A percentile compares a stretch with the other conserved stretches of the same genome.
Evolutionary conservation across 1,139 yeast species (phyloP).

Genomic region (Geotrichum candidum): DNA sequence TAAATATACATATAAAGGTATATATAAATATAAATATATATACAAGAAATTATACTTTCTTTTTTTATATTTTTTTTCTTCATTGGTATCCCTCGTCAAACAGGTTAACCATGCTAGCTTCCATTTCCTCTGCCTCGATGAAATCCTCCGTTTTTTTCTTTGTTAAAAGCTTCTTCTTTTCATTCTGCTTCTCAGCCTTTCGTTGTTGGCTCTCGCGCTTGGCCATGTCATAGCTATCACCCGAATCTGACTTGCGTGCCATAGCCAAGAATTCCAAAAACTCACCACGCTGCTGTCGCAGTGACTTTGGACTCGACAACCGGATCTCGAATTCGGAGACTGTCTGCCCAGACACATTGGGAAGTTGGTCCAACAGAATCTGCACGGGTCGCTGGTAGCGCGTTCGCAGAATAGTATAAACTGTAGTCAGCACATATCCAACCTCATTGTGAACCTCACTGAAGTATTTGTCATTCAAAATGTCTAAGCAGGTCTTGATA

Average conservation of each 20-base stretch:
- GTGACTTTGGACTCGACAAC: conserved; percentile 54
- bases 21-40: not conserved
- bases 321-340: conserved; percentile 52
- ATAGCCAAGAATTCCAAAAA: conserved; percentile 56
- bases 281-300: conserved; percentile 69
- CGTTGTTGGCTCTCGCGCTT: conserved; percentile 13
- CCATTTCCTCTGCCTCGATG: conserved; percentile 17
- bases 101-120: conserved; percentile 17
- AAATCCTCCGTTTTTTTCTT: conserved; percentile 15
- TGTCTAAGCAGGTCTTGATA: conserved; percentile 49
- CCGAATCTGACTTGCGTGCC: conserved; percentile 24
- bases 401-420: conserved; percentile 67
- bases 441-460: conserved; percentile 88
- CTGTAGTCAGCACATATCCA: conserved; percentile 73
- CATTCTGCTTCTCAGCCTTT: conserved; percentile 13
- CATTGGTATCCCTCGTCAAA: conserved; percentile 16
- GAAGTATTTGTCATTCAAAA: conserved; percentile 70
- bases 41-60: not conserved
- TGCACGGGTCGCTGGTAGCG: conserved; percentile 44
- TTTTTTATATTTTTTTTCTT: not conserved
- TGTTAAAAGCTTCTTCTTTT: conserved; percentile 13
- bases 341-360: conserved; percentile 37
- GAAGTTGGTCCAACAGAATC: conserved; percentile 35
- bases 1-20: not conserved
- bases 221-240: conserved; percentile 14